A percentile compares a stretch with the other conserved stretches of the same genome.
These are phyloP conservation scores for Boletus semigastroideus DNA, from an alignment of 1,284 basidiomycete genomes.

Conservation along the genomic window DNA sequence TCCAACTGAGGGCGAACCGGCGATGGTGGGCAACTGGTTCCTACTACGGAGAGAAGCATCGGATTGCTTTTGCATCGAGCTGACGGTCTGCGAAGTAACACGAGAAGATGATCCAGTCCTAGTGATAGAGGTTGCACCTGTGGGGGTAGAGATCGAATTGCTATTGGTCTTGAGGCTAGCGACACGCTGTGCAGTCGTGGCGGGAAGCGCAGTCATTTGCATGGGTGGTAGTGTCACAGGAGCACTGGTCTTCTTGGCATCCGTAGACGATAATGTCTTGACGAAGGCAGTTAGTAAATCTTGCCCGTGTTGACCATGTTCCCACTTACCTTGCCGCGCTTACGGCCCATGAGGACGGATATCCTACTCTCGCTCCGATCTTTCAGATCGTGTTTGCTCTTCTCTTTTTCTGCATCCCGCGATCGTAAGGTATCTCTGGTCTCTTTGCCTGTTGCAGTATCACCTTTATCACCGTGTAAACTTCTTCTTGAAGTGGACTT, in stretches of 20 bases:
- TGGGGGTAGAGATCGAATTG: conserved; percentile 46
- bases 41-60: conserved; percentile 74
- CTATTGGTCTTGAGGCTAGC: conserved; percentile 66
- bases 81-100: conserved; percentile 70
- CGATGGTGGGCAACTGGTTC: conserved; percentile 81
- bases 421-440: conserved; percentile 40
- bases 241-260: conserved; percentile 67
- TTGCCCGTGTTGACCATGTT: conserved; percentile 10
- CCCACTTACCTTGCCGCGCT: conserved; percentile 82
- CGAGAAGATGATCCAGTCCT: conserved; percentile 56
- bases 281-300: conserved; percentile 17
- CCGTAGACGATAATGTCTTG: conserved; percentile 84
- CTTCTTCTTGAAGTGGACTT: conserved; percentile 84
- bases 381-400: conserved; percentile 74
- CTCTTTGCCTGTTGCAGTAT: conserved; percentile 48
- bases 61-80: conserved; percentile 79
- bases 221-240: conserved; percentile 79
- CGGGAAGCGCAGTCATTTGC: conserved; percentile 81
- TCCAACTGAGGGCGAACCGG: conserved; percentile 85
- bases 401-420: conserved; percentile 57
- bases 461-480: conserved; percentile 70
- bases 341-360: conserved; percentile 84
- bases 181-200: conserved; percentile 75
- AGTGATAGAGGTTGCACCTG: conserved; percentile 37
- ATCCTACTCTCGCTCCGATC: conserved; percentile 83